Percentiles rank a stretch among this genome's conserved stretches.
Conservation (phyloP, 2,329 filamentous ascomycete genomes). For the Laburnicola sp. region DNA sequence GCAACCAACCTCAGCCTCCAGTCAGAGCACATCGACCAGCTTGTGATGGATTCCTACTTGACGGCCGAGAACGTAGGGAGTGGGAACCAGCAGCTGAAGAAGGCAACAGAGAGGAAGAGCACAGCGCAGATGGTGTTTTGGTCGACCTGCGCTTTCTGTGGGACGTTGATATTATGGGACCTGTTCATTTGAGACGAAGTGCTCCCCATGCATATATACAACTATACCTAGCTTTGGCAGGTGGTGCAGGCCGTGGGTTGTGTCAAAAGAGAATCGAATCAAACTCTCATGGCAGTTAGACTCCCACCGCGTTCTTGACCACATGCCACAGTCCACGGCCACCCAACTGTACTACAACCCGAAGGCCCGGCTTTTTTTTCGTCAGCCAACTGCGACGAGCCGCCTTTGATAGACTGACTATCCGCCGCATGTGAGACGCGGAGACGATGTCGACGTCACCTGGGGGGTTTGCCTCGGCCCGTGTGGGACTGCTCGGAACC, state of each 20-base stretch:
- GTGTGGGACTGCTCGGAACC: constrained; percentile 1
- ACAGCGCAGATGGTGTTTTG: constrained; percentile 55
- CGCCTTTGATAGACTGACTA: constrained; percentile 1
- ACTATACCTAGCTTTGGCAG: not conserved
- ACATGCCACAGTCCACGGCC: too few relatives aligned
- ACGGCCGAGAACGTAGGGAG: constrained; percentile 85
- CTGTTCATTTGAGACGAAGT: constrained; percentile 47
- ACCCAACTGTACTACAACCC: not conserved
- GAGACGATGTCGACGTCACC: constrained; percentile 24
- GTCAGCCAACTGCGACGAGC: not conserved
- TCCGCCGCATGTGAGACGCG: constrained; percentile 29
- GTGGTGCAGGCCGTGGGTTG: not conserved
- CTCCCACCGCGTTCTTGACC: too few relatives aligned
- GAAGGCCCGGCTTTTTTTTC: not conserved
- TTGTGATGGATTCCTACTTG: constrained; percentile 79
- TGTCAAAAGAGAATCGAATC: constrained; percentile 14
- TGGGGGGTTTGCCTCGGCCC: constrained; percentile 6
- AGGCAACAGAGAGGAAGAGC: constrained; percentile 64
- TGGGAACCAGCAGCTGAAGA: constrained; percentile 89
- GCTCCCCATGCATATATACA: not conserved
- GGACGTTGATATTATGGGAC: constrained; percentile 54
- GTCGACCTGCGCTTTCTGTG: constrained; percentile 51
- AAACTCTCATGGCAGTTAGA: constrained; percentile 12
- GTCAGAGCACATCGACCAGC: constrained; percentile 83
- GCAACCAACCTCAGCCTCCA: constrained; percentile 84